phyloP scores from a whole-genome alignment of 192 early-diverging fungal genomes.

The Backusella parvicylindrica region DNA sequence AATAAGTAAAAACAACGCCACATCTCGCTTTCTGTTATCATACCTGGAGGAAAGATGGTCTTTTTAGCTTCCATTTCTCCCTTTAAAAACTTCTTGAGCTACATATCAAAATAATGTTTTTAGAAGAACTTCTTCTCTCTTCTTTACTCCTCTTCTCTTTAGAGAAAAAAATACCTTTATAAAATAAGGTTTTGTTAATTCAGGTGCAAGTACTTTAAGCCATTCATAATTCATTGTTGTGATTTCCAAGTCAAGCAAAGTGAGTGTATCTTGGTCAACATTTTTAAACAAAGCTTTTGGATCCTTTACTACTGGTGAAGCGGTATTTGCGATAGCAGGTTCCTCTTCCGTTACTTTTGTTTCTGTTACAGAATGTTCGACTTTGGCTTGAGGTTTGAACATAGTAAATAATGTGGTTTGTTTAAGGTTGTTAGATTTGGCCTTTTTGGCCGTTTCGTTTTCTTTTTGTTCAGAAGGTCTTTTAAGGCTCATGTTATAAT shows the following conservation, averaged over 20 bases:
- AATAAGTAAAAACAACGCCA: background rate
- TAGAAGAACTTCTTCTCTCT: background rate
- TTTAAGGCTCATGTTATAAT: background rate
- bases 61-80: conserved; percentile 48
- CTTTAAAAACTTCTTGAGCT: conserved; percentile 71
- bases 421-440: background rate
- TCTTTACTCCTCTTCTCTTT: background rate
- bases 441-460: background rate
- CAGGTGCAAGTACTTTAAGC: conserved; percentile 54
- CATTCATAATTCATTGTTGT: conserved; percentile 73
- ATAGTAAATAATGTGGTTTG: conserved; percentile 20
- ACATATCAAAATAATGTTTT: background rate
- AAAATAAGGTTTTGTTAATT: conserved; percentile 62
- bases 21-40: background rate
- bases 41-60: conserved; percentile 70
- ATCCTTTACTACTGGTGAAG: background rate
- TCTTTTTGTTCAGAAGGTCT: background rate
- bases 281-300: background rate
- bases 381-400: conserved; percentile 14
- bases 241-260: conserved; percentile 53
- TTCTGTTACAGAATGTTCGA: background rate
- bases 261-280: conserved; percentile 27
- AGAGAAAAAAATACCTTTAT: conserved; percentile 47
- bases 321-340: background rate
- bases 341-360: background rate